Percentiles rank a stretch among this genome's conserved stretches.
These are phyloP conservation scores for Stachybotrys chlorohalonatus DNA, from an alignment of 2,329 filamentous ascomycete genomes.

Conservation along the genomic window DNA sequence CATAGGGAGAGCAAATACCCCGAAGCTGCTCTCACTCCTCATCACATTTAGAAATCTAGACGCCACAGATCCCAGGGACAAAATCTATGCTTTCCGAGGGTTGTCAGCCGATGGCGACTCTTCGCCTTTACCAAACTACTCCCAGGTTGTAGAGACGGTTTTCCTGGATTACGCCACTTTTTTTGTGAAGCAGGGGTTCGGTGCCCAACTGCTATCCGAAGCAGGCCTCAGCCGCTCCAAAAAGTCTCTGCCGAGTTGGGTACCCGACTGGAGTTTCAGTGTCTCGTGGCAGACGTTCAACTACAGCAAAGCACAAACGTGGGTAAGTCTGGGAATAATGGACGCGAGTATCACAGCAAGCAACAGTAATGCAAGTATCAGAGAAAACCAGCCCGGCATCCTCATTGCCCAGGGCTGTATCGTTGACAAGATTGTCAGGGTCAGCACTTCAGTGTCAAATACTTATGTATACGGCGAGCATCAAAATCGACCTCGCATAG, in stretches of 20 bases:
- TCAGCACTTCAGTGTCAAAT: neutral
- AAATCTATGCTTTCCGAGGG: slow-evolving; percentile 5
- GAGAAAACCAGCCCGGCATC: neutral
- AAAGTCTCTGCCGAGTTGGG: slow-evolving; percentile 3
- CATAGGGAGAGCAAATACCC: neutral
- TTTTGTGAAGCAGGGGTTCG: slow-evolving; percentile 2
- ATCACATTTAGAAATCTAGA: slow-evolving; percentile 2
- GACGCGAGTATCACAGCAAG: neutral
- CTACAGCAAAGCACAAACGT: neutral
- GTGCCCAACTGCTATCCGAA: slow-evolving; percentile 1
- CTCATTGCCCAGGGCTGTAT: neutral
- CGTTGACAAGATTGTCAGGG: neutral
- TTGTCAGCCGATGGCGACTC: slow-evolving; percentile 2
- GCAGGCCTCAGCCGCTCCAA: slow-evolving; percentile 2
- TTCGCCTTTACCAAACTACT: slow-evolving; percentile 3
- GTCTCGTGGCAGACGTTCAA: slow-evolving; percentile 3
- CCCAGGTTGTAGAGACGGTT: slow-evolving; percentile 3
- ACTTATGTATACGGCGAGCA: neutral
- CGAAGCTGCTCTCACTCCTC: slow-evolving; percentile 1
- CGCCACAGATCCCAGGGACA: slow-evolving; percentile 4
- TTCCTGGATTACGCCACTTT: slow-evolving; percentile 3
- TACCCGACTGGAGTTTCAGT: slow-evolving; percentile 4
- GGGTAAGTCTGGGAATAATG: neutral
- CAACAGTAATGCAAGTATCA: neutral
- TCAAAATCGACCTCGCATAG: neutral